A percentile compares a stretch with the other conserved stretches of the same genome.
phyloP scores from a whole-genome alignment of 177 flowering plant species.

The Viscum album region DNA sequence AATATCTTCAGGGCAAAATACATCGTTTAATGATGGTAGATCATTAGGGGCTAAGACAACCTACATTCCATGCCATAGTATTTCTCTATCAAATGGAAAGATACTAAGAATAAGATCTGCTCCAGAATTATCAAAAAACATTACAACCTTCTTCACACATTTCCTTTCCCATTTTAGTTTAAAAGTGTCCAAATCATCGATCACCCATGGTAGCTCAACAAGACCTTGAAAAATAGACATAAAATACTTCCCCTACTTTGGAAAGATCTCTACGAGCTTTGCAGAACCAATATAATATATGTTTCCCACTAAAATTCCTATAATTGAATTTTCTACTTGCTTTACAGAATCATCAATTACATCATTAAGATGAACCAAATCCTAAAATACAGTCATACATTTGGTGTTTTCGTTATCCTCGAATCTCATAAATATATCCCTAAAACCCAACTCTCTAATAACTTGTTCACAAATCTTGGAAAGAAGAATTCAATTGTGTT shows the following conservation, averaged over 20 bases:
- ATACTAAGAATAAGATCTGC: conserved; percentile 94
- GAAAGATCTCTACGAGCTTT: conserved; percentile 97
- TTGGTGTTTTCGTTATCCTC: conserved; percentile 98
- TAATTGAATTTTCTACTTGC: conserved; percentile 66
- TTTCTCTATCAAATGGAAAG: conserved; percentile 87
- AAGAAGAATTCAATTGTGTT: conserved; percentile 85
- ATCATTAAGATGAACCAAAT: conserved; percentile 70
- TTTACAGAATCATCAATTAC: conserved; percentile 67
- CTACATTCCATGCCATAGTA: conserved; percentile 70
- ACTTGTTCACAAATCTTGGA: conserved; percentile 85
- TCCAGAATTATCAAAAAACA: conserved; percentile 96
- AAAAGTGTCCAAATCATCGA: conserved; percentile 79
- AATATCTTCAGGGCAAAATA: conserved; percentile 66
- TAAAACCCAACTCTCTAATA: conserved; percentile 84
- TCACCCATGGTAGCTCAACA: conserved; percentile 93
- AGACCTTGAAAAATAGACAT: conserved; percentile 82
- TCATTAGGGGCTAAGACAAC: conserved; percentile 96
- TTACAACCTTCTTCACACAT: conserved; percentile 86
- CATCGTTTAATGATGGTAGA: conserved; percentile 90
- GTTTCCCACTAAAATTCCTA: conserved; percentile 97
- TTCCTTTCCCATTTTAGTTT: conserved; percentile 66
- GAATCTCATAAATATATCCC: conserved; percentile 88
- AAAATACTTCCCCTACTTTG: conserved; percentile 93
- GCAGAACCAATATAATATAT: conserved; percentile 99
- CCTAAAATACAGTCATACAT: conserved; percentile 66